phyloP scores from a whole-genome alignment of 2,329 filamentous ascomycete species.

The Macroventuria anomochaeta region DNA sequence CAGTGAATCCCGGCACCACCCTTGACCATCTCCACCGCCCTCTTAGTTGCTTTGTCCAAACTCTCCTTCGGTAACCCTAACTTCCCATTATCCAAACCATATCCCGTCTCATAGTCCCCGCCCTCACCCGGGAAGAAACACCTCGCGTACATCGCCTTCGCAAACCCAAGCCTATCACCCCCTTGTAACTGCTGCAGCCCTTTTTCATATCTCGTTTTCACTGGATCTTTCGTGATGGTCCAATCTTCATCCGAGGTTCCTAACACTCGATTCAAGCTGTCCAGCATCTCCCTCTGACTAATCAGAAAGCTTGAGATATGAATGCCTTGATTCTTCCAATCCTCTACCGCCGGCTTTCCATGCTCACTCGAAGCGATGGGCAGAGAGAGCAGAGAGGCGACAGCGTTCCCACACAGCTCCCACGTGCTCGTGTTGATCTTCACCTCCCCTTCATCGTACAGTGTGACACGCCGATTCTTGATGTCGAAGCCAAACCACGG shows the following conservation, averaged over 20 bases:
- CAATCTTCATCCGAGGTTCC: constrained; percentile 66
- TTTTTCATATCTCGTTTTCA: constrained; percentile 57
- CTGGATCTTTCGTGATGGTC: constrained; percentile 60
- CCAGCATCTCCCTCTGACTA: constrained; percentile 69
- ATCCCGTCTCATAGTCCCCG: constrained; percentile 26
- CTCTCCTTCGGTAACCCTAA: constrained; percentile 65
- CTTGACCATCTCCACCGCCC: constrained; percentile 56
- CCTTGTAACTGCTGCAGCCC: constrained; percentile 56
- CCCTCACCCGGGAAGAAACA: constrained; percentile 23
- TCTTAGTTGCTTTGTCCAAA: constrained; percentile 64
- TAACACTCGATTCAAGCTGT: constrained; percentile 64
- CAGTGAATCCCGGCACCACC: constrained; percentile 9
- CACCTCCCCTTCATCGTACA: constrained; percentile 42
- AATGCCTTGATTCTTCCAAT: constrained; percentile 17
- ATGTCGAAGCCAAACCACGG: constrained; percentile 49
- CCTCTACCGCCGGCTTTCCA: constrained; percentile 2
- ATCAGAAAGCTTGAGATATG: constrained; percentile 45
- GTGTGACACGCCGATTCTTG: constrained; percentile 33
- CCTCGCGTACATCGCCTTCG: constrained; percentile 55
- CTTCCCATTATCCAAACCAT: constrained; percentile 55
- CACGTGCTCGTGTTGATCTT: constrained; percentile 61
- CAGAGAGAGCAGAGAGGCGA: constrained; percentile 54
- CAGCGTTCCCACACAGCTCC: constrained; percentile 61
- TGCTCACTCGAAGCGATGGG: constrained; percentile 36
- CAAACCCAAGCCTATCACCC: constrained; percentile 53